These are phyloP conservation scores for Penicillium sp. DNA, from an alignment of 2,329 filamentous ascomycete species.

Conservation along the genomic window DNA sequence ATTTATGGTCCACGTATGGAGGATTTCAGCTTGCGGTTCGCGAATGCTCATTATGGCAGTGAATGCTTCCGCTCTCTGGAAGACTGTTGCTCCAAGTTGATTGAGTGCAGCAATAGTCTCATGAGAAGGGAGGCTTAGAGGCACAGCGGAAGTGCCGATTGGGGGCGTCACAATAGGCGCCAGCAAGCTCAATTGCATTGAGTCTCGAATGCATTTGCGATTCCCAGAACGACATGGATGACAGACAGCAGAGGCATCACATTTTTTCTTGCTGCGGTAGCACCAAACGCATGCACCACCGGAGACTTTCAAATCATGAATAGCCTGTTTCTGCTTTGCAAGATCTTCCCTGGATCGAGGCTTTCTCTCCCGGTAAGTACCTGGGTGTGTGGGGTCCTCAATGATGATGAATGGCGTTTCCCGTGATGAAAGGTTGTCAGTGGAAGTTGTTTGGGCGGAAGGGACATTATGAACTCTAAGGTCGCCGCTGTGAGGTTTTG, in stretches of 20 bases:
- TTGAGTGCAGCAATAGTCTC: background rate
- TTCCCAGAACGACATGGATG: constrained; percentile 22
- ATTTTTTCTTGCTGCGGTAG: constrained; percentile 28
- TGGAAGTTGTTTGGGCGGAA: background rate
- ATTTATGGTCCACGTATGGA: constrained; percentile 11
- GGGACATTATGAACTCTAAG: background rate
- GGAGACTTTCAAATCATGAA: constrained; percentile 15
- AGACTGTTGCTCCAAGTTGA: constrained; percentile 1
- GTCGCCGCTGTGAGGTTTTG: background rate
- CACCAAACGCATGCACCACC: constrained; percentile 33
- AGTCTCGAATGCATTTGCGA: constrained; percentile 23
- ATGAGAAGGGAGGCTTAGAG: background rate
- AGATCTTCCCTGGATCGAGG: constrained; percentile 12
- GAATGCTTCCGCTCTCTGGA: background rate
- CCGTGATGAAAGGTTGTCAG: background rate
- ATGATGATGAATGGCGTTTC: constrained; percentile 5
- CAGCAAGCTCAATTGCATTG: constrained; percentile 17
- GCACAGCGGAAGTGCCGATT: background rate
- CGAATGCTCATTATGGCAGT: constrained; percentile 15
- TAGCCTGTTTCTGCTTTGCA: constrained; percentile 16
- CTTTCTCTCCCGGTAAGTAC: constrained; percentile 3
- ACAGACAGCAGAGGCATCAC: constrained; percentile 8
- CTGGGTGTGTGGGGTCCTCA: constrained; percentile 17
- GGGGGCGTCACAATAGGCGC: background rate
- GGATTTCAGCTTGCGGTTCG: background rate